Conservation (phyloP, 192 early-diverging fungal species). For the Podila epigama region DNA sequence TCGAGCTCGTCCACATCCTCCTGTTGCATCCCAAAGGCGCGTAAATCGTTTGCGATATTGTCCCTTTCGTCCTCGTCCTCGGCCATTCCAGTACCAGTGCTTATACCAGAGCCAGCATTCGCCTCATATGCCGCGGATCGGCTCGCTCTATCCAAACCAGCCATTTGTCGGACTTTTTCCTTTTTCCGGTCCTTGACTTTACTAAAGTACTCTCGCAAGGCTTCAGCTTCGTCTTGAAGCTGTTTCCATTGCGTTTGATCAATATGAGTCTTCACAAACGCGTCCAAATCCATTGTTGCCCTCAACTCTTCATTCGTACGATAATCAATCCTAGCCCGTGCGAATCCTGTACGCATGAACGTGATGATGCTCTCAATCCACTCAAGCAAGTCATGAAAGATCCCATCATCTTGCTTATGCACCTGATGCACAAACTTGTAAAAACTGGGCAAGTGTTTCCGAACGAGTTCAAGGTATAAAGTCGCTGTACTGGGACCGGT, state of each 20-base stretch:
- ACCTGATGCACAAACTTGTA: slow-evolving; percentile 59
- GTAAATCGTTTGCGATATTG: slow-evolving; percentile 25
- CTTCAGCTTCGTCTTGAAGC: slow-evolving; percentile 27
- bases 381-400: slow-evolving; percentile 51
- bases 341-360: slow-evolving; percentile 43
- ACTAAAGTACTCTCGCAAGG: slow-evolving; percentile 5
- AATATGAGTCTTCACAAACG: slow-evolving; percentile 28
- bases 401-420: slow-evolving; percentile 48
- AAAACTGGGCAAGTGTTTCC: slow-evolving; percentile 54
- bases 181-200: slow-evolving; percentile 28
- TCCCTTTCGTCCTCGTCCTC: not conserved
- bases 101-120: not conserved
- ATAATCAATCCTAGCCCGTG: slow-evolving; percentile 28
- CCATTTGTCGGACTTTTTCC: slow-evolving; percentile 20
- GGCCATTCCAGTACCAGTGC: not conserved
- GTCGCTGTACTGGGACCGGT: slow-evolving; percentile 36
- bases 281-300: slow-evolving; percentile 8
- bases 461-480: slow-evolving; percentile 48
- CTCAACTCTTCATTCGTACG: slow-evolving; percentile 12
- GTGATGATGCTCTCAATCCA: slow-evolving; percentile 50
- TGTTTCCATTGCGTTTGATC: slow-evolving; percentile 27
- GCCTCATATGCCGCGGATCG: not conserved
- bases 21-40: slow-evolving; percentile 26
- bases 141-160: slow-evolving; percentile 6
- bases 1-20: slow-evolving; percentile 57